Evolutionary conservation across 768 basidiomycete species (phyloP), one percentile per base, ranked within the genome.

Genomic region (Russula olivacea): DNA sequence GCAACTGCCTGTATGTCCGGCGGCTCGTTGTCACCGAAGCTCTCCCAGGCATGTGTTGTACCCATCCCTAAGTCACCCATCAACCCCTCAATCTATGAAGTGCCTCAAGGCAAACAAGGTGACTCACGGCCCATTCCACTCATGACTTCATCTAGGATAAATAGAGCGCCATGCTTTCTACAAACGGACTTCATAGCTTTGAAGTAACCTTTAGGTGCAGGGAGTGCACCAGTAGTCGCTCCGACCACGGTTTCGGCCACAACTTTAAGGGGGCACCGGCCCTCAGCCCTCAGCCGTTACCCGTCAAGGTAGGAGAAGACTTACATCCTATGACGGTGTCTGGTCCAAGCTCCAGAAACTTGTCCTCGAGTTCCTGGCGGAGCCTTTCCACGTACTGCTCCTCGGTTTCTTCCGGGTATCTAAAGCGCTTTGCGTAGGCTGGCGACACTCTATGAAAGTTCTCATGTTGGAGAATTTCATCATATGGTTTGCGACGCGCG

Each of bases 131-230:
- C 91, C 88, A 93, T 92, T 49, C 91, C 91, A 71, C 86, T 85
- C 92, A 95, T 93, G 51, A 93, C 89, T 74, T 95, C 93, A 69
- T 96, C 93, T 40, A 93, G 80, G 47, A 94, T 91, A 72, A 93
- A 87, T 19, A 96, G 74, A 1, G 83, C 89, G 68, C 67, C 79
- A 68, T 69, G 87, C 73, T 87, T 91, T 43, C 88, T 81, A 67
- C 89, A 91, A 21, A 91, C 87, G 12, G 86, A 84, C 68, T 87
- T 90, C 84, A 92, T 89, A 9, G 88, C 88, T 72, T 83, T 83
- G 70, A 94, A 88, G 72, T 94, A 94, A 2, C 92, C 92, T 66
- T 86, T 87, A 0, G 91, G 91, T 6, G 90, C 84, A 40, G 85
- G 73, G 0, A 92, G 78, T 38, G 81, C 86, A 30, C 92, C 93